Base-by-base conservation (phyloP, 306 rosid species). In the Potentilla sterilis region DNA sequence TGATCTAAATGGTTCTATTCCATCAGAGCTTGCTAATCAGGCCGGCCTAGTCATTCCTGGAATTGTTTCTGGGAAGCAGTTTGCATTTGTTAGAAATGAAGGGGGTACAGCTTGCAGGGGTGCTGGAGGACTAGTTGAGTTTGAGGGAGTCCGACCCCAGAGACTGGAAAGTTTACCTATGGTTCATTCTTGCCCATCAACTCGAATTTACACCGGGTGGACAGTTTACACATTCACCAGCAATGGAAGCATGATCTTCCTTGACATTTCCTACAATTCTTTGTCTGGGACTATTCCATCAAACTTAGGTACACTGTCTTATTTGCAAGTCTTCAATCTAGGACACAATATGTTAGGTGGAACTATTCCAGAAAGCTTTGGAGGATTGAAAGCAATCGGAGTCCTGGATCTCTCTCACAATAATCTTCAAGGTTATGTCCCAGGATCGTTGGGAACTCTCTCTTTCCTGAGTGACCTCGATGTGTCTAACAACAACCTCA, bases 71-170 rank as follows among this genome's bases (percentile, higher is more conserved):
- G 93, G 97, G 67, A 91, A 91, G 79, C 89, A 87, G 61, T 91
- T 87, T 87, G 97, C 81, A 49, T 91, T 89, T 72, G 89, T 91
- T 44, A 91, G 93, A 79, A 91, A 89, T 66, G 97, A 91, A 74
- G 96, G 93, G 3, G 93, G 96, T 51, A 87, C 92, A 54, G 84
- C 84, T 61, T 91, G 97, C 69, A 79, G 92, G 81, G 97, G 97
- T 16, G 93, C 97, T 2, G 97, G 97, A 65, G 93, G 97, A 37
- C 79, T 91, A 15, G 86, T 91, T 65, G 93, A 89, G 55, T 87
- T 91, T 69, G 90, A 83, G 59, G 97, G 88, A 46, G 79, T 91
- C 24, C 82, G 90, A 22, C 76, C 55, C 0, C 89, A 78, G 80
- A 86, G 88, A 72, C 81, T 89, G 22, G 90, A 89, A 78, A 73